Evolutionary conservation across 495 filamentous ascomycete genomes (phyloP), one percentile per base, ranked within the genome.

Genomic region (Zalerion maritima): DNA sequence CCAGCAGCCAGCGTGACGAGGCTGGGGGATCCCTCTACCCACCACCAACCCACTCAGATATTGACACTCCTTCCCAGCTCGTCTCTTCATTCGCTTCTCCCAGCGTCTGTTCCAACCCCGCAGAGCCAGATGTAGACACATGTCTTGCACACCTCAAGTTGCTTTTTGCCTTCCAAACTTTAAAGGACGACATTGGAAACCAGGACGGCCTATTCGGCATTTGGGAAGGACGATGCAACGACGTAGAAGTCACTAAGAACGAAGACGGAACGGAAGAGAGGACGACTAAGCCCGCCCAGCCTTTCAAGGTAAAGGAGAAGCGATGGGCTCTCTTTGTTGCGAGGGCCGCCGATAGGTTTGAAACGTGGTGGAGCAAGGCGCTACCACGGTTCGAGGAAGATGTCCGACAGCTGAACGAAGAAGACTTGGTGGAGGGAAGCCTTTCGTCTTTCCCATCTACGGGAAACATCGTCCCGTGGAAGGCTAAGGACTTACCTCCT

Each of bases 121-220:
- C n/a, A n/a, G n/a, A n/a, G n/a, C n/a, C n/a, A n/a, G n/a, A n/a
- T n/a, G 20, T 38, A 8, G 35, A 48, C 10, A 18, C 37, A 3
- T 76, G 70, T 40, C 59, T 74, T 12, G 67, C 62, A 12, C 76
- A 82, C 50, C 55, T 82, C 2, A 74, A 74, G 44, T 52, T 82
- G 3, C 60, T 82, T 6, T 64, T 70, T 32, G 60, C 62, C 5
- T 62, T 81, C 26, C 54, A 69, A 31, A 49, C 57, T 25, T 49
- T 81, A 25, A 66, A 64, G 11, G 60, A 76, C 29, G 51, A 54
- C 6, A 43, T 76, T 14, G 54, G 55, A 2, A 60, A 52, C 17
- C 52, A 39, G 1, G 61, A 70, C 34, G 60, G 61, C 5, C 44
- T 75, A 2, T 77, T 68, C 35, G 65, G 62, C n/a, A 59, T 78